These are phyloP conservation scores for Solanum medicagineum DNA, from an alignment of 257 asterid genomes.

Conservation along the genomic window DNA sequence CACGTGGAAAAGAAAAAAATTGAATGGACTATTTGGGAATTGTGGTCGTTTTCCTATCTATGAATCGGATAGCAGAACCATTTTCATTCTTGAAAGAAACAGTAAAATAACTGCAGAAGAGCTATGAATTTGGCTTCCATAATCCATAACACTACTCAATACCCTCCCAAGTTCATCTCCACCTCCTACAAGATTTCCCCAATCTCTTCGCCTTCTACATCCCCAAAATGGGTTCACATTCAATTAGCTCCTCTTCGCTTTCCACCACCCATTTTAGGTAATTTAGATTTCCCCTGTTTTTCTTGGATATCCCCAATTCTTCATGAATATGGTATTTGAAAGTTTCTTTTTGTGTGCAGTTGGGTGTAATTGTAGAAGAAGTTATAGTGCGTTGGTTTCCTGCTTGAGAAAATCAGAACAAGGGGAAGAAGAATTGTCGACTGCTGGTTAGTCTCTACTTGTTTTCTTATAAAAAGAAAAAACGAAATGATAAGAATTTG, in stretches of 20 bases:
- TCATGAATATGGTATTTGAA: not conserved
- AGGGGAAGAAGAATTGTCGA: conserved; percentile 45
- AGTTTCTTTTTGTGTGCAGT: conserved; percentile 16
- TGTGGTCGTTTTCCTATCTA: not conserved
- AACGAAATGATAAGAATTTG: not conserved
- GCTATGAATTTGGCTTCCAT: conserved; percentile 48
- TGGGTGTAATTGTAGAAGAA: conserved; percentile 17
- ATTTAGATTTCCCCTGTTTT: not conserved
- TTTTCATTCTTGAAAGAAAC: not conserved
- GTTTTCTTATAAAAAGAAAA: not conserved
- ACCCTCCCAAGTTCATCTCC: conserved; percentile 16
- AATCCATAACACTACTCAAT: conserved; percentile 18
- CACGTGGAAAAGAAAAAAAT: too few species aligned
- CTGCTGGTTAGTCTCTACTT: conserved; percentile 19
- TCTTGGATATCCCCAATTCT: not conserved
- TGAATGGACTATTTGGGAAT: not conserved
- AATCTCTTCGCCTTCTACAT: not conserved
- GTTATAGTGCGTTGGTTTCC: conserved; percentile 17
- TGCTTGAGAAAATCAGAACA: conserved; percentile 49
- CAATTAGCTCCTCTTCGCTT: conserved; percentile 25
- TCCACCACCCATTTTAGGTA: conserved; percentile 31
- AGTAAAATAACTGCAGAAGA: not conserved
- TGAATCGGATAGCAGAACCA: not conserved
- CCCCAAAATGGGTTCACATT: conserved; percentile 24
- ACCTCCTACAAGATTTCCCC: conserved; percentile 25